Percentiles rank a stretch among this genome's conserved stretches.
These are phyloP conservation scores for Collybia sordida DNA, from an alignment of 768 basidiomycete species.

Conservation along the genomic window DNA sequence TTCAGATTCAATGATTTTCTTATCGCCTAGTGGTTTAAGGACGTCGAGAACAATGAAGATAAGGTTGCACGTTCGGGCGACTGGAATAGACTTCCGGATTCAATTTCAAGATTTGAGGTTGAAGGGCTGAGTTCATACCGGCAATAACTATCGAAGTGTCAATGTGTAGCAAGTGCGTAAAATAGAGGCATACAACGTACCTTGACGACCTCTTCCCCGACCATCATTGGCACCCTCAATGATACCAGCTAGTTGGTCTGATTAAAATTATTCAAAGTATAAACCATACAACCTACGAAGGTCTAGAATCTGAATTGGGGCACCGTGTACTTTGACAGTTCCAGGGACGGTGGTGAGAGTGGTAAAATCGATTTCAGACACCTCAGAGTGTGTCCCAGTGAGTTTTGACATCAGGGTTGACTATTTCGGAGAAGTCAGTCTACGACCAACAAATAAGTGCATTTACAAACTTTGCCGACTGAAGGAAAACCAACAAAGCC, in stretches of 20 bases:
- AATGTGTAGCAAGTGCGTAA: constrained; percentile 9
- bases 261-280: neutral
- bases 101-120: constrained; percentile 5
- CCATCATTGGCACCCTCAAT: constrained; percentile 98
- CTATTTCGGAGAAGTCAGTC: constrained; percentile 34
- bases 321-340: constrained; percentile 91
- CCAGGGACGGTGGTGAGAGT: constrained; percentile 95
- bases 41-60: constrained; percentile 99
- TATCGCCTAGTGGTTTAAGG: constrained; percentile 95
- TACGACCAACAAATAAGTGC: neutral
- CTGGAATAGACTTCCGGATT: constrained; percentile 37
- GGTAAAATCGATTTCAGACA: constrained; percentile 96
- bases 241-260: constrained; percentile 72
- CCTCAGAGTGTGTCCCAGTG: constrained; percentile 95
- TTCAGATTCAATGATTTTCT: constrained; percentile 87
- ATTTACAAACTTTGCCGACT: constrained; percentile 76
- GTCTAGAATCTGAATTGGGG: constrained; percentile 94
- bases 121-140: constrained; percentile 44
- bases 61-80: constrained; percentile 96
- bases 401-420: constrained; percentile 94
- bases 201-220: constrained; percentile 93
- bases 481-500: constrained; percentile 92
- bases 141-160: constrained; percentile 58
- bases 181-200: constrained; percentile 34
- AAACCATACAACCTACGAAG: constrained; percentile 57